A percentile compares a stretch with the other conserved stretches of the same genome.
These are phyloP conservation scores for Podospora tetraspora DNA, from an alignment of 495 filamentous ascomycete genomes.

Conservation along the genomic window DNA sequence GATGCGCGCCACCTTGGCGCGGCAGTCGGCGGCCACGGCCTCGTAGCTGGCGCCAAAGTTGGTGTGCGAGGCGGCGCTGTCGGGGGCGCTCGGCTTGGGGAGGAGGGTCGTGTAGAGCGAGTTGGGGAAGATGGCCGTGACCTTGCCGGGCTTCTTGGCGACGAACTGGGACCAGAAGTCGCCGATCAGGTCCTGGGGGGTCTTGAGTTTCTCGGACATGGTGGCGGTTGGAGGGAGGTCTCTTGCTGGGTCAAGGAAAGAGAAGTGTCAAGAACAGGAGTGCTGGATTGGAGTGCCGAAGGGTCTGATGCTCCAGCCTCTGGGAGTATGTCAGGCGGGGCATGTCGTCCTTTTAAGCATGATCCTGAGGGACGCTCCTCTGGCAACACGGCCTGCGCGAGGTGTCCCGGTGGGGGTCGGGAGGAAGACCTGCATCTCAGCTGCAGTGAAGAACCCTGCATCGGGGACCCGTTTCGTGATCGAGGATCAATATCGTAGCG, in stretches of 20 bases:
- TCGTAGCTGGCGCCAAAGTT: slow-evolving; percentile 46
- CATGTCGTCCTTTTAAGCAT: background rate
- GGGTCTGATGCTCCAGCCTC: background rate
- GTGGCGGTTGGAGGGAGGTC: background rate
- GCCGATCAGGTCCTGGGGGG: slow-evolving; percentile 17
- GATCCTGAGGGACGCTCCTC: background rate
- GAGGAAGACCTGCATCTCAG: background rate
- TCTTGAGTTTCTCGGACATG: slow-evolving; percentile 1
- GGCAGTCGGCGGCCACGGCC: slow-evolving; percentile 55
- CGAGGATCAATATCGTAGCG: background rate
- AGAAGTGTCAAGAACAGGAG: background rate
- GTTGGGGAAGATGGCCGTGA: slow-evolving; percentile 21
- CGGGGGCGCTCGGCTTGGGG: slow-evolving; percentile 5
- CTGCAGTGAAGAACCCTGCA: background rate
- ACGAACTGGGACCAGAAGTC: slow-evolving; percentile 20
- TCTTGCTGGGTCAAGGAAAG: background rate
- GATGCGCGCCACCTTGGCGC: slow-evolving; percentile 59
- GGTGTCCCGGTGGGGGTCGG: background rate
- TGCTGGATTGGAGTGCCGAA: background rate
- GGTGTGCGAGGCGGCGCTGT: slow-evolving; percentile 2
- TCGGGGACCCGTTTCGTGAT: background rate
- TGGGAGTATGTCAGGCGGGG: background rate
- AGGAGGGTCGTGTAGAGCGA: slow-evolving; percentile 18
- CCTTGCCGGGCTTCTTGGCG: slow-evolving; percentile 18
- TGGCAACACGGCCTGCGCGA: background rate